phyloP scores from a whole-genome alignment of 2,329 filamentous ascomycete species.

The Ophiostoma triangulosporum region DNA sequence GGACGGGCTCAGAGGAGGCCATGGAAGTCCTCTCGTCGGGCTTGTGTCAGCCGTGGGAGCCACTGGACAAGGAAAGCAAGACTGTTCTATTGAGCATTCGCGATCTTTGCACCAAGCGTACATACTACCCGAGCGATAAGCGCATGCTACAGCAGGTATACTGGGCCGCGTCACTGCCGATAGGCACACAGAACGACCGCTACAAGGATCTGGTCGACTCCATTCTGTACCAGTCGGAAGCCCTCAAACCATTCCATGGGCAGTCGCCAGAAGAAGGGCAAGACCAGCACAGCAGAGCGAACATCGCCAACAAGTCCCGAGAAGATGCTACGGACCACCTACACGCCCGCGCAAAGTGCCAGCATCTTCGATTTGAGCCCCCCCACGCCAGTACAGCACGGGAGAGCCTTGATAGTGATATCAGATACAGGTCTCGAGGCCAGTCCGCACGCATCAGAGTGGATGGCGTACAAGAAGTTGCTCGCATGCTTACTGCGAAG shows the following conservation, averaged over 20 bases:
- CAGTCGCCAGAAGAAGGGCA: too few species aligned
- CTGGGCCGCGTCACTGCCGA: slow-evolving; percentile 22
- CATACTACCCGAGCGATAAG: slow-evolving; percentile 24
- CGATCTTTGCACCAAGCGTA: slow-evolving; percentile 19
- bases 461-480: background rate
- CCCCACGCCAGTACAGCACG: background rate
- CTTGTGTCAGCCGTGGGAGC: slow-evolving; percentile 34
- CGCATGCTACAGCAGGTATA: slow-evolving; percentile 22
- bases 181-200: slow-evolving; percentile 25
- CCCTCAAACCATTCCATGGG: background rate
- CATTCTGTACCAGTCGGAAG: slow-evolving; percentile 19
- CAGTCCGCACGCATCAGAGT: background rate
- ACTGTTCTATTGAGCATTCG: slow-evolving; percentile 15
- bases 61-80: slow-evolving; percentile 12
- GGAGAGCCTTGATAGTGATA: background rate
- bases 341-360: background rate
- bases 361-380: background rate
- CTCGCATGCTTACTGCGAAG: background rate
- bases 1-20: slow-evolving; percentile 49
- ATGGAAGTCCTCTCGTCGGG: slow-evolving; percentile 35
- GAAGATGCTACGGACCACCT: background rate
- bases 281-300: background rate
- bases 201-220: slow-evolving; percentile 18
- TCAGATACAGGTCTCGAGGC: background rate
- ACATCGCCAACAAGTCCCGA: background rate